Evolutionary conservation across 352 stramenopile species (phyloP), one percentile per base, ranked within the genome.

Genomic region (Pythium rishiriense): DNA sequence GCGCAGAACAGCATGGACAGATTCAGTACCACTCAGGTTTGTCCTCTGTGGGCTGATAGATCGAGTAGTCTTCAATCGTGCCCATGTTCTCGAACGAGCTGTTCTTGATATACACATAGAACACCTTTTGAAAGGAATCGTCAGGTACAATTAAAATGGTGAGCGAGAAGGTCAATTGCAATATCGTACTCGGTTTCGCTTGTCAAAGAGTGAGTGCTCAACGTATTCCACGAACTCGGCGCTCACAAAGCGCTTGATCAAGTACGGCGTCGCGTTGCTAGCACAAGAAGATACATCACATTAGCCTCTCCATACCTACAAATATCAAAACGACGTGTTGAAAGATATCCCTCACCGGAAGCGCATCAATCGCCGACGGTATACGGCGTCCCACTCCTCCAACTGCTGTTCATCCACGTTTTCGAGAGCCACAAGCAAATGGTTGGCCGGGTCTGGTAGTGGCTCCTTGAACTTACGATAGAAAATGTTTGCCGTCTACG

Each of bases 381-480:
- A 92, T 3, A 92, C 71, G 8, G 78, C 78, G 22, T 73, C 69
- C 63, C 76, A 87, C 43, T 90, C 75, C 12, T 85, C 74, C 9
- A 90, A 62, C 1, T 70, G 46, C 4, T 76, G 62, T 55, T 90
- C 79, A 31, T 89, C 76, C 5, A 85, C 28, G 35, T 79, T 33
- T 4, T 73, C 64, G 37, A 88, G 76, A 8, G 63, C 74, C 25
- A 79, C 48, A 2, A 88, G 58, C 39, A 87, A 65, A n/a, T 74
- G 70, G 62, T 72, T 81, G 29, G 70, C 73, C n/a, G 74, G 74
- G 41, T 91, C 85, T 11, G 85, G 85, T 2, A 92, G 61, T 0
- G 85, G 85, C 49, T 91, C 75, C 45, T 90, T 91, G 69, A 91
- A 94, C 45, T 89, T 90, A 43, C 85, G 81, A 51, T 91, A 94